A percentile compares a stretch with the other conserved stretches of the same genome.
These are phyloP conservation scores for Monilinia vaccinii-corymbosi DNA, from an alignment of 2,329 filamentous ascomycete species.

Conservation along the genomic window DNA sequence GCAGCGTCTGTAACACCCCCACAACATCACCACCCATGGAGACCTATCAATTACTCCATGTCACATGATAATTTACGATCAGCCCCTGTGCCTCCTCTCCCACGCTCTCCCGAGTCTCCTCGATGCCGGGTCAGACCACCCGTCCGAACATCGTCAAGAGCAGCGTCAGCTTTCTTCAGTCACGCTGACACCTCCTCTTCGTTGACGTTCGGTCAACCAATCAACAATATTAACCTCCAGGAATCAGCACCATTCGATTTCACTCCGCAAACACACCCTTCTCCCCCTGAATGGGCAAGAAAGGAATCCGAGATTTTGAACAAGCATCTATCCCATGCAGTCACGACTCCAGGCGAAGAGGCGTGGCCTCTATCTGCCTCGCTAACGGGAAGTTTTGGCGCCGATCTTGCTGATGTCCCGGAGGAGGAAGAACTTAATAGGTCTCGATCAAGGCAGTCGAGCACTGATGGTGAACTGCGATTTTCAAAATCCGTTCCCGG, in stretches of 20 bases:
- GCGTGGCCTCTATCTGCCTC: slow-evolving; percentile 36
- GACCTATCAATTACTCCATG: slow-evolving; percentile 17
- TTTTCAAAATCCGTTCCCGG: slow-evolving; percentile 26
- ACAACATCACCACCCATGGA: slow-evolving; percentile 38
- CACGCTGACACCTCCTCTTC: slow-evolving; percentile 42
- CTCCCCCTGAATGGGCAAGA: slow-evolving; percentile 23
- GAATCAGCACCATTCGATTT: slow-evolving; percentile 36
- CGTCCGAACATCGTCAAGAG: slow-evolving; percentile 46
- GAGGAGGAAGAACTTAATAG: slow-evolving; percentile 43
- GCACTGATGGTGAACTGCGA: slow-evolving; percentile 22
- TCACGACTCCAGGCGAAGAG: slow-evolving; percentile 36
- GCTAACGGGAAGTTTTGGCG: slow-evolving; percentile 17
- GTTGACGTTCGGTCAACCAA: slow-evolving; percentile 36
- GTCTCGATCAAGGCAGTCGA: slow-evolving; percentile 23
- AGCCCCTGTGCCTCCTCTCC: slow-evolving; percentile 42
- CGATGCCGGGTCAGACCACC: slow-evolving; percentile 38
- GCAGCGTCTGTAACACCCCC: not conserved
- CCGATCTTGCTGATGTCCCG: slow-evolving; percentile 47
- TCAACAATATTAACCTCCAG: slow-evolving; percentile 36
- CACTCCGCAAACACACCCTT: slow-evolving; percentile 12
- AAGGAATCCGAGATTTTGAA: slow-evolving; percentile 23
- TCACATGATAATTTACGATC: slow-evolving; percentile 31
- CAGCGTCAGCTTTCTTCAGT: slow-evolving; percentile 43
- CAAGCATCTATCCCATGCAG: slow-evolving; percentile 30
- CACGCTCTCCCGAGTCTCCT: slow-evolving; percentile 36